These are phyloP conservation scores for Prunus persica DNA, from an alignment of 306 rosid genomes.

Conservation along the genomic window DNA sequence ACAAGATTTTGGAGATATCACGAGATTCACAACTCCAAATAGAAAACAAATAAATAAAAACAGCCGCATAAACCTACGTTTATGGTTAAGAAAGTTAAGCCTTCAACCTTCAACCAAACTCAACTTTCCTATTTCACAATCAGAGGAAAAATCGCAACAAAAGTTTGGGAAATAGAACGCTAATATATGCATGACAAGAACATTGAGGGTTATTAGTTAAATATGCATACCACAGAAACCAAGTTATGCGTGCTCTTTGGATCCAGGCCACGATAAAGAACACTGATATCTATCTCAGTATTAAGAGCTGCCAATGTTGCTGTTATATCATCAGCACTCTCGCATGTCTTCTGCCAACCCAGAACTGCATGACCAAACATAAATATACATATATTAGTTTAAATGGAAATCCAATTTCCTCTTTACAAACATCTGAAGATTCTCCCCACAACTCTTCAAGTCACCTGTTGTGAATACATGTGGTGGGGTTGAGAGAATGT, in stretches of 20 bases:
- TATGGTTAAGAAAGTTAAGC: not conserved
- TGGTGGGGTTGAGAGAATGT: constrained; percentile 79
- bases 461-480: constrained; percentile 88
- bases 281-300: constrained; percentile 73
- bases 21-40: not conserved
- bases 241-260: constrained; percentile 63
- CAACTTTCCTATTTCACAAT: not conserved
- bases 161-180: not conserved
- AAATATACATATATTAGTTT: constrained; percentile 11
- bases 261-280: constrained; percentile 82
- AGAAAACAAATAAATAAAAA: not conserved
- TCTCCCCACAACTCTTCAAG: constrained; percentile 19
- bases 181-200: not conserved
- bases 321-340: constrained; percentile 73
- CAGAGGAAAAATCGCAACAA: not conserved
- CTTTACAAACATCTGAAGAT: not conserved
- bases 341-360: constrained; percentile 96
- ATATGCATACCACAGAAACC: constrained; percentile 89
- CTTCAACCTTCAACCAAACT: not conserved
- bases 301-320: constrained; percentile 73
- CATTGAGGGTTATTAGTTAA: constrained; percentile 13
- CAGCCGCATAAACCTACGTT: not conserved
- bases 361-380: constrained; percentile 57
- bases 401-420: not conserved
- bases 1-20: not conserved